A percentile compares a stretch with the other conserved stretches of the same genome.
Conservation (phyloP, 2,329 filamentous ascomycete species). For the Fusarium marasasianum region DNA sequence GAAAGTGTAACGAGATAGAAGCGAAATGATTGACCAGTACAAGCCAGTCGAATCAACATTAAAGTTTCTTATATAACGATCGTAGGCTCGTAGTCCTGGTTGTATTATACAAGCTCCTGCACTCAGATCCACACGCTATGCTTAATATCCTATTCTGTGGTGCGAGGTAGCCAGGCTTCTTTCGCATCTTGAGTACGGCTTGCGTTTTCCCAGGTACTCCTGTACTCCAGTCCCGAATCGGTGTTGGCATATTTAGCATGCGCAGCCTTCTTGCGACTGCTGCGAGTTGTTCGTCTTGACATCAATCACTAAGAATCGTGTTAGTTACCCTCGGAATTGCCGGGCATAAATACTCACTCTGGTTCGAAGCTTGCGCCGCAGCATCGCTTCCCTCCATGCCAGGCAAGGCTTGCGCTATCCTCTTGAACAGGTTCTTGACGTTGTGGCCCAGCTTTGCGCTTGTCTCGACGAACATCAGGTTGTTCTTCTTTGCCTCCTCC, state of each 20-base stretch:
- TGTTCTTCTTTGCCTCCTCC: conserved; percentile 97
- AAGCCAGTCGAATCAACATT: conserved; percentile 35
- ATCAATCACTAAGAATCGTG: conserved; percentile 77
- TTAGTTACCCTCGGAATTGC: not conserved
- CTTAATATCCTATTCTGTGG: conserved; percentile 44
- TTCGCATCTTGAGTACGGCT: conserved; percentile 31
- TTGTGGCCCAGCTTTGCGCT: conserved; percentile 98
- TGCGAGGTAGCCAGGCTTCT: conserved; percentile 30
- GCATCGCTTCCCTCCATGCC: conserved; percentile 95
- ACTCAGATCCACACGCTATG: conserved; percentile 46
- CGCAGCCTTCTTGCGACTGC: conserved; percentile 76
- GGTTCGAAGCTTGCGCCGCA: conserved; percentile 74
- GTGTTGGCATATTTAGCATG: conserved; percentile 46
- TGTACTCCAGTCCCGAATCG: conserved; percentile 38
- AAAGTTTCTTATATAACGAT: conserved; percentile 47
- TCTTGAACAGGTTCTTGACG: conserved; percentile 95
- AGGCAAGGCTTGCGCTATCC: conserved; percentile 96
- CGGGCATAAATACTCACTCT: conserved; percentile 70
- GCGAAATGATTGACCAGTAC: conserved; percentile 24
- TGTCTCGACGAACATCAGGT: conserved; percentile 98
- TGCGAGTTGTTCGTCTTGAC: conserved; percentile 83
- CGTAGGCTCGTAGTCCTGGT: conserved; percentile 46
- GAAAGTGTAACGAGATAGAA: conserved; percentile 12
- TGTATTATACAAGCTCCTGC: conserved; percentile 50
- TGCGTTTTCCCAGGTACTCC: conserved; percentile 38